phyloP scores from a whole-genome alignment of 1,284 basidiomycete genomes.

The Naganishia liquefaciens region DNA sequence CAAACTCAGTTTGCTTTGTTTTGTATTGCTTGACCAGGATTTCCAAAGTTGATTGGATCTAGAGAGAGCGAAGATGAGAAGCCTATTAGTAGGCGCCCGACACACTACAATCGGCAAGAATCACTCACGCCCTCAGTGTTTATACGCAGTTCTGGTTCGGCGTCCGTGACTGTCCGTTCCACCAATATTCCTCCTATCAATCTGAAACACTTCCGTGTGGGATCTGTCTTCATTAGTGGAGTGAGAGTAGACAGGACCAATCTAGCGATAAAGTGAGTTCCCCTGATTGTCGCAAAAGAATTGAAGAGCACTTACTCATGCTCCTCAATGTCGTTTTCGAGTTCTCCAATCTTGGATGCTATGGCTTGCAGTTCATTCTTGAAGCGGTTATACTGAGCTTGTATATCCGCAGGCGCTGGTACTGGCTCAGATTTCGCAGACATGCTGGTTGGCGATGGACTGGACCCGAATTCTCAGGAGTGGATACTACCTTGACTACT shows the following conservation, averaged over 20 bases:
- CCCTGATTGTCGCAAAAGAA: neutral
- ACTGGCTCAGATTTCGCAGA: conserved; percentile 24
- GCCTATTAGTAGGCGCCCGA: neutral
- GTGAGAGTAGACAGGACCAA: conserved; percentile 85
- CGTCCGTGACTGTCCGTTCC: conserved; percentile 92
- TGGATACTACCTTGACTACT: neutral
- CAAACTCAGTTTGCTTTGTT: conserved; percentile 79
- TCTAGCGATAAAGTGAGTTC: conserved; percentile 55
- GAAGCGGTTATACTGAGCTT: conserved; percentile 53
- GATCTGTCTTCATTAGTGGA: conserved; percentile 68
- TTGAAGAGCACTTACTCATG: conserved; percentile 58
- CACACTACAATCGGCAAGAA: neutral
- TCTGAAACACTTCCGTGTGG: conserved; percentile 91
- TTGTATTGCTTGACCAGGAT: conserved; percentile 82
- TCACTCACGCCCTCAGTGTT: conserved; percentile 75
- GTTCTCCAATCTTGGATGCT: conserved; percentile 86
- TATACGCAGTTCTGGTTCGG: conserved; percentile 82
- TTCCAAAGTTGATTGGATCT: conserved; percentile 78
- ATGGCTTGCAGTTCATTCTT: conserved; percentile 81
- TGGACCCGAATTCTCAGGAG: too few relatives aligned
- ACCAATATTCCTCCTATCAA: conserved; percentile 94
- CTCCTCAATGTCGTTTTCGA: conserved; percentile 90
- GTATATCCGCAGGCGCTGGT: conserved; percentile 34
- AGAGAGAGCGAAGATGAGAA: conserved; percentile 2
- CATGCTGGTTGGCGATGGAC: conserved; percentile 1